Base-by-base conservation (phyloP, 2,329 filamentous ascomycete genomes). In the Aspergillus pseudotamarii region DNA sequence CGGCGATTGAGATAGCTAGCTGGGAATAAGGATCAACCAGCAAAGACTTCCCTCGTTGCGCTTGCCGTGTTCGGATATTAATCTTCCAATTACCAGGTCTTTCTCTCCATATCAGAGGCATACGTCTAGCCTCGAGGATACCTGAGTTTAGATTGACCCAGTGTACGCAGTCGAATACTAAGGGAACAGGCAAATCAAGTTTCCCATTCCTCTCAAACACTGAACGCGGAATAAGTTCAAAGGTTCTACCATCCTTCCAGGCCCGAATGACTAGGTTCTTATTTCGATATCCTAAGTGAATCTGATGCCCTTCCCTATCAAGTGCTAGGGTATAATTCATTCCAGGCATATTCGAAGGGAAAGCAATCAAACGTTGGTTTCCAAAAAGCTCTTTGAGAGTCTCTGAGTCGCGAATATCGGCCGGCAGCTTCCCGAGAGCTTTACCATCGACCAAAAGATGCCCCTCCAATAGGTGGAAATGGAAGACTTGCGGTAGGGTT, bases 211-310 rank as follows among this genome's bases (percentile, higher is more conserved):
- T 53, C 2, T 57, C 28, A 50, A 83, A 79, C 0, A 76, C 43
- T 0, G 59, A 10, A 0, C 57, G 53, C 1, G 76, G 74, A 16
- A 85, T 64, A 2, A 74, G 68, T 58, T 83, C 80, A 0, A 79
- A 36, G 3, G 48, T 45, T 10, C 10, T 61, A 1, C 26, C 56
- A 21, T 6, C 12, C 12, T 43, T 76, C 0, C 78, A 68, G 0
- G 83, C 82, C 41, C 80, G 78, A 4, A 89, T 79, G 0, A 87
- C 67, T 0, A 85, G 67, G 0, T 65, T 32, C 0, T 71, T 68
- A 1, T 75, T 63, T 0, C 82, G 77, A 19, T 82, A 79, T 0
- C 88, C 87, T 46, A 91, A 68, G 68, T 91, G 86, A 1, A 91
- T 75, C 2, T 79, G 67, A 66, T 84, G 79, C 0, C 71, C 76